Evolutionary conservation across 805 yeast species (phyloP), one percentile per base, ranked within the genome.

Genomic region (Candida dajiaensis): DNA sequence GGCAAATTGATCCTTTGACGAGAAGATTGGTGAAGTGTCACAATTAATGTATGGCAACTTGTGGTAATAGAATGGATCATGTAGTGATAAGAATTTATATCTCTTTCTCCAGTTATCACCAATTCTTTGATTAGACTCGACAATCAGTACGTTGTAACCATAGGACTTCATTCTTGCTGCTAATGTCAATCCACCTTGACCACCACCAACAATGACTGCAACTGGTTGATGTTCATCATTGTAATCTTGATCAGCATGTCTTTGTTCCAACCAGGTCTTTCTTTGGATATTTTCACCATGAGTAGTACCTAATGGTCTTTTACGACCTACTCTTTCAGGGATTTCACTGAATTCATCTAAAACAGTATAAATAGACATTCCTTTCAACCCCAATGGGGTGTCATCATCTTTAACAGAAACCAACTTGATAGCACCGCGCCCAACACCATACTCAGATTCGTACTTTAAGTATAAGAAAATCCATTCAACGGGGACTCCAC

Each of bases 41-140:
- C 66, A 67, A 38, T 63, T 57, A 42, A 72, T 47, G 51, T 72
- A 72, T 12, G 75, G 64, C 45, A 72, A 54, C 51, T 69, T 70
- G 52, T 69, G 72, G 48, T 66, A 66, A 63, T 68, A 70, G 47
- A 68, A 71, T 1, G 76, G 75, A 53, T 72, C 77, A 53, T 72
- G 77, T 25, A 72, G 55, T 7, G 72, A 71, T 35, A 72, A 57
- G 42, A 73, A 71, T 54, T 67, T 68, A 54, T 72, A 72, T 37
- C 77, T 58, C 46, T 62, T 60, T 55, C 77, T 64, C 77, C 77
- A 72, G 55, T 72, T 72, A 50, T 72, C 77, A 49, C 77, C 77
- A 43, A 71, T 60, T 28, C 63, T 54, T 42, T 49, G 26, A 53
- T 68, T 65, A 20, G 62, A 59, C 38, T 72, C 76, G 18, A 72